Base-by-base conservation (phyloP, 805 yeast species). In the Cyberlindnera galapagoensis region DNA sequence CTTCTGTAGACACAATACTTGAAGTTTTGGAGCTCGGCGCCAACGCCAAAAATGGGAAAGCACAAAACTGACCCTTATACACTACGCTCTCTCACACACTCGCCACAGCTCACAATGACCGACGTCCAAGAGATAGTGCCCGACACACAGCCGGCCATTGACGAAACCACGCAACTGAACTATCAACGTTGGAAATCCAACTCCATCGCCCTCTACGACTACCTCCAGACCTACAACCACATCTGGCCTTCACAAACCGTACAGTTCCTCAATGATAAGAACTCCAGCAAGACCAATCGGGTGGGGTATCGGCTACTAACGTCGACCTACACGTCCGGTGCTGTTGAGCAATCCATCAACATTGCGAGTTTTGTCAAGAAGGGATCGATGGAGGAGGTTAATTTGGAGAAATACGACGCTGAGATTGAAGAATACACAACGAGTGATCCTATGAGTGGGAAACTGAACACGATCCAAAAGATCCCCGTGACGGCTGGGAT, bases 401-500 rank as follows among this genome's bases (percentile, higher is more conserved):
- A 52, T 24, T 34, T 65, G 3, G 44, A 48, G 11, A 59, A 64
- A 28, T 69, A 53, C 39, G 66, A 67, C 39, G 31, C 51, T 0
- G 59, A 54, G 1, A 18, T 49, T 41, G 50, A 27, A 56, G 62
- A 57, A 21, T 49, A 62, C 34, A 59, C 55, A 18, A 49, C 55
- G 7, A 42, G 36, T 9, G 39, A 45, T 9, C 43, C 43, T 45
- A 64, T 38, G 45, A 58, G 26, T 33, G 61, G 56, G 10, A 58
- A 66, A 32, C 52, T 71, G 13, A 53, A 54, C 25, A 52, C 67
- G 20, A 40, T 65, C 5, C 94, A 83, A 55, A 67, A 69, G 27
- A 76, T 83, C n/a, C 65, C 71, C 21, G 86, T 77, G 43, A 54
- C 60, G 2, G 87, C 84, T 3, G 92, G 80, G 42, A 78, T 87